Percentiles rank a stretch among this genome's conserved stretches.
phyloP scores from a whole-genome alignment of 177 flowering plant species.

The Telopea speciosissima region DNA sequence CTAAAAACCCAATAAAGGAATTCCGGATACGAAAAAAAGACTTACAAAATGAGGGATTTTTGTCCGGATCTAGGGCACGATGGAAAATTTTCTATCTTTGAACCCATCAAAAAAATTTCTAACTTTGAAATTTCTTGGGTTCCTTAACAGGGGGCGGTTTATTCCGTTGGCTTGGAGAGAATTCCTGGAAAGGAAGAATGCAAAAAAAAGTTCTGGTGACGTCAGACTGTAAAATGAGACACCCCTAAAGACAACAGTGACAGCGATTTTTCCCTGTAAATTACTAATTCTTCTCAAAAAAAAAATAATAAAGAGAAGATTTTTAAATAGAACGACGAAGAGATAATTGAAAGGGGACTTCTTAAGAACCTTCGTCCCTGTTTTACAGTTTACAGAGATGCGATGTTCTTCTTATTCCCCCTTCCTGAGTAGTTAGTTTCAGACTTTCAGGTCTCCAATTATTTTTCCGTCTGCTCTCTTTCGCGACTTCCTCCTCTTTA shows the following conservation, averaged over 20 bases:
- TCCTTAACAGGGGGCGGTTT: constrained; percentile 3
- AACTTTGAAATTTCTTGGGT: background rate
- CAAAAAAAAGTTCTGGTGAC: background rate
- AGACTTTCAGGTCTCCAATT: no score
- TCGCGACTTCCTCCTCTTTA: no score
- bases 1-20: background rate
- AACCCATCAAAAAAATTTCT: background rate
- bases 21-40: no score
- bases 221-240: background rate
- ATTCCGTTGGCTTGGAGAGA: background rate
- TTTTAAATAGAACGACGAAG: background rate
- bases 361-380: background rate
- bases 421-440: no score
- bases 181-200: background rate
- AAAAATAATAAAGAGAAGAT: background rate
- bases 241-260: background rate
- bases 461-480: no score
- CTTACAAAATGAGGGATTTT: background rate
- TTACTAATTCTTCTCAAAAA: background rate
- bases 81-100: background rate
- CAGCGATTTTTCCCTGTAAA: background rate
- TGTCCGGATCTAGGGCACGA: background rate
- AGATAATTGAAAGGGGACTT: background rate
- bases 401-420: no score
- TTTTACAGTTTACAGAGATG: no score